Percentiles rank a stretch among this genome's conserved stretches.
phyloP scores from a whole-genome alignment of 768 basidiomycete species.

The Sarcomyxa edulis region DNA sequence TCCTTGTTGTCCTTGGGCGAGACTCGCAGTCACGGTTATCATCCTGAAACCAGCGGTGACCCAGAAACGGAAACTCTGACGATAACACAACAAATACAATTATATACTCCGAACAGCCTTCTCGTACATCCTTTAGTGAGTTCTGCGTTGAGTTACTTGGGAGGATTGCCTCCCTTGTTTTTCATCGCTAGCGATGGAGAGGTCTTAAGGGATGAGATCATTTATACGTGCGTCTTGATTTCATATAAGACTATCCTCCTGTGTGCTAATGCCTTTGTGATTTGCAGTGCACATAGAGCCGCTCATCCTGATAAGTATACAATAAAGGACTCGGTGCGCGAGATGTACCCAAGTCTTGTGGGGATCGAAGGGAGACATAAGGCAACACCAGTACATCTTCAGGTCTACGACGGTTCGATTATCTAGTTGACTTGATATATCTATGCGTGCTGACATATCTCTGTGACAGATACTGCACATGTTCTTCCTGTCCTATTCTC shows the following conservation, averaged over 20 bases:
- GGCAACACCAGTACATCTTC: slow-evolving; percentile 85
- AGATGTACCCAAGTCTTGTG: slow-evolving; percentile 51
- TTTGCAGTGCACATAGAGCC: slow-evolving; percentile 80
- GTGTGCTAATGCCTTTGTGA: slow-evolving; percentile 3
- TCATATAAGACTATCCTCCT: background rate
- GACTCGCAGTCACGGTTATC: too few species aligned
- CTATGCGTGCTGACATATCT: slow-evolving; percentile 14
- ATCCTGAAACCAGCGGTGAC: too few species aligned
- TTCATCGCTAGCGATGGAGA: slow-evolving; percentile 88
- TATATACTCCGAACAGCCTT: slow-evolving; percentile 80
- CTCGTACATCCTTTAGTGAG: slow-evolving; percentile 80
- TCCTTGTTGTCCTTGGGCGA: too few species aligned
- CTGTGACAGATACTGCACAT: slow-evolving; percentile 56
- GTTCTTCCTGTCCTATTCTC: slow-evolving; percentile 69
- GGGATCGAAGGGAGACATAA: slow-evolving; percentile 46
- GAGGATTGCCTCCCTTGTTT: slow-evolving; percentile 84
- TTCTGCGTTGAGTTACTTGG: slow-evolving; percentile 75
- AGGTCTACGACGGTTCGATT: slow-evolving; percentile 80
- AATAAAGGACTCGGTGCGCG: slow-evolving; percentile 34
- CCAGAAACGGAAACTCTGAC: slow-evolving; percentile 42
- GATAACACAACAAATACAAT: slow-evolving; percentile 71
- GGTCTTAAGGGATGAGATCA: slow-evolving; percentile 86
- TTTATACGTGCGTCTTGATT: slow-evolving; percentile 61
- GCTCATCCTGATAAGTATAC: slow-evolving; percentile 73
- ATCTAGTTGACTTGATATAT: slow-evolving; percentile 1